A percentile compares a stretch with the other conserved stretches of the same genome.
Conservation (phyloP, 2,329 filamentous ascomycete genomes). For the Venturia effusa region DNA sequence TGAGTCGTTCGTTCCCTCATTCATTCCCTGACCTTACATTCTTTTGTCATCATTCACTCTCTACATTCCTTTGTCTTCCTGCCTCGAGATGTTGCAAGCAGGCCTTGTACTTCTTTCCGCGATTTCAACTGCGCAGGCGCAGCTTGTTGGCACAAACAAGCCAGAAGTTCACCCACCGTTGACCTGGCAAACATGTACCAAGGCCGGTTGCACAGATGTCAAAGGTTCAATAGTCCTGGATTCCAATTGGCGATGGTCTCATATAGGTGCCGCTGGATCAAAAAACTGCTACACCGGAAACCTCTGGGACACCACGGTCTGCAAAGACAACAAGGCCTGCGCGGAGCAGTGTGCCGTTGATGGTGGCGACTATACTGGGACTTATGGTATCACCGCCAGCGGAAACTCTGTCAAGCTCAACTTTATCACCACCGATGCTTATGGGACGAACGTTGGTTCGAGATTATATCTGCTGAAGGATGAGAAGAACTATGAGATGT, state of each 20-base stretch:
- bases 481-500: slow-evolving; percentile 31
- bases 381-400: slow-evolving; percentile 41
- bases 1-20: not conserved
- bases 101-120: not conserved
- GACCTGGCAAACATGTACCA: slow-evolving; percentile 28
- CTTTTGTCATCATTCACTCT: not conserved
- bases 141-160: slow-evolving; percentile 30
- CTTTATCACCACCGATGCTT: slow-evolving; percentile 44
- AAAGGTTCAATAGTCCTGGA: slow-evolving; percentile 30
- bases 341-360: slow-evolving; percentile 32
- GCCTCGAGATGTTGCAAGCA: not conserved
- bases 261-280: slow-evolving; percentile 32
- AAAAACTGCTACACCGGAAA: slow-evolving; percentile 38
- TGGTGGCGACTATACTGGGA: slow-evolving; percentile 29
- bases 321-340: slow-evolving; percentile 27
- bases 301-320: slow-evolving; percentile 30
- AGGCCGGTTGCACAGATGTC: slow-evolving; percentile 28
- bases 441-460: slow-evolving; percentile 31
- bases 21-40: not conserved
- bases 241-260: slow-evolving; percentile 41
- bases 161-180: slow-evolving; percentile 32
- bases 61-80: not conserved
- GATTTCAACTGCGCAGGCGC: slow-evolving; percentile 22
- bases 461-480: slow-evolving; percentile 32
- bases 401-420: slow-evolving; percentile 43